These are phyloP conservation scores for Pseudoturritis turrita DNA, from an alignment of 345 rosid species.

Conservation along the genomic window DNA sequence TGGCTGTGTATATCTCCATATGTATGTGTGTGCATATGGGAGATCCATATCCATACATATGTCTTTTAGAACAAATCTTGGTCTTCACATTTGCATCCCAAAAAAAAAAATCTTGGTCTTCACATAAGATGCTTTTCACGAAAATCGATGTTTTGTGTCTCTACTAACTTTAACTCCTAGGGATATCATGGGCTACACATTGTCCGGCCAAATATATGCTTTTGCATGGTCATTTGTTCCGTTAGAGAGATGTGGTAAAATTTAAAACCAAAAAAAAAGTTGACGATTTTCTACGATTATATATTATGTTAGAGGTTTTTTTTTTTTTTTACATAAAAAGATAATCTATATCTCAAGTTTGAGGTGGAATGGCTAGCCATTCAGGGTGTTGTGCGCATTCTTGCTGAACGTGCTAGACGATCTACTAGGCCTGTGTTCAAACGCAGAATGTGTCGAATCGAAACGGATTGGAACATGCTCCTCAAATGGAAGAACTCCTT, in stretches of 20 bases:
- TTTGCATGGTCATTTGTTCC: constrained; percentile 7
- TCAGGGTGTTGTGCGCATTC: too few relatives aligned
- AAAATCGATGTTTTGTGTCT: constrained; percentile 28
- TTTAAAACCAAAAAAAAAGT: neutral
- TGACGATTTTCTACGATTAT: too few relatives aligned
- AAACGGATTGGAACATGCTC: too few relatives aligned
- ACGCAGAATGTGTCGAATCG: too few relatives aligned
- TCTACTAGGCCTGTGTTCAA: too few relatives aligned
- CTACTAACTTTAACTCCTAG: constrained; percentile 15
- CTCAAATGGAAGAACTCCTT: too few relatives aligned
- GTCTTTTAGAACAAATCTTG: constrained; percentile 26
- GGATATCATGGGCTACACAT: constrained; percentile 17
- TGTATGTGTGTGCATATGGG: neutral
- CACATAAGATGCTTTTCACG: constrained; percentile 12
- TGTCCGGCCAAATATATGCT: constrained; percentile 12
- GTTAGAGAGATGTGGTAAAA: neutral
- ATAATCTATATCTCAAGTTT: too few relatives aligned
- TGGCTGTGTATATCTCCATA: neutral
- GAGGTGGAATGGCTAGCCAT: too few relatives aligned
- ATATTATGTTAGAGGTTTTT: too few relatives aligned
- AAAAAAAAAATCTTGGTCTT: constrained; percentile 31
- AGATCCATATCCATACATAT: neutral
- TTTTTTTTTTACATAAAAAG: too few relatives aligned
- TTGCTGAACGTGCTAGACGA: too few relatives aligned
- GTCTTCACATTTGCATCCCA: constrained; percentile 19